These are phyloP conservation scores for Diutina mesorugosa DNA, from an alignment of 1,139 yeast species.

Conservation along the genomic window DNA sequence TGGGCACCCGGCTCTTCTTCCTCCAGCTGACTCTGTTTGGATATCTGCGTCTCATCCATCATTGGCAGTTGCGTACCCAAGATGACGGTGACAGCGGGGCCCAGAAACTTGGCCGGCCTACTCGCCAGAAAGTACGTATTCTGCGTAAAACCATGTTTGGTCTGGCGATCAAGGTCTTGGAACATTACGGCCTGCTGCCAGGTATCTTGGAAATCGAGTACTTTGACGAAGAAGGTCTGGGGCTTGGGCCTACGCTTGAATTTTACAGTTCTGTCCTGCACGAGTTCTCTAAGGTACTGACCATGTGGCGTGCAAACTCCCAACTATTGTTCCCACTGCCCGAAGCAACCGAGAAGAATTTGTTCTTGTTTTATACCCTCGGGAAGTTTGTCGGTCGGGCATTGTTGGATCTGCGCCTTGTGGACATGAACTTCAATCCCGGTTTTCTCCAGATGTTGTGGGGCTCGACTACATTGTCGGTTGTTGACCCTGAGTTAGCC, in stretches of 20 bases:
- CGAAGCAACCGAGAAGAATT: slow-evolving; percentile 14
- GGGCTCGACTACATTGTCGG: background rate
- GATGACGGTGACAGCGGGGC: slow-evolving; percentile 4
- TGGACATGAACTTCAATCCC: slow-evolving; percentile 71
- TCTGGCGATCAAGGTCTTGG: slow-evolving; percentile 72
- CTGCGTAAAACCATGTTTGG: slow-evolving; percentile 60
- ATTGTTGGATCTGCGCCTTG: slow-evolving; percentile 69
- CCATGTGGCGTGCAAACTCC: slow-evolving; percentile 27
- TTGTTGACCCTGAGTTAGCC: background rate
- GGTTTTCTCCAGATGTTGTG: slow-evolving; percentile 44
- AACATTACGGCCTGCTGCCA: slow-evolving; percentile 66
- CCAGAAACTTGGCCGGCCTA: slow-evolving; percentile 43
- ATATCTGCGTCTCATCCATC: slow-evolving; percentile 67
- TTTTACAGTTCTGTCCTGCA: slow-evolving; percentile 75
- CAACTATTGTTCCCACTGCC: slow-evolving; percentile 61
- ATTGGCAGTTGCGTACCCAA: slow-evolving; percentile 32
- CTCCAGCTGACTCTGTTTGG: slow-evolving; percentile 88
- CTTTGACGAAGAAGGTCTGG: slow-evolving; percentile 90
- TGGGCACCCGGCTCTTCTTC: slow-evolving; percentile 68
- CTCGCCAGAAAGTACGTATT: slow-evolving; percentile 71
- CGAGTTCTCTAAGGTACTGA: slow-evolving; percentile 39
- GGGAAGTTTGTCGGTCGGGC: slow-evolving; percentile 87
- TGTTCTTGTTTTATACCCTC: slow-evolving; percentile 48
- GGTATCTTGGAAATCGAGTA: slow-evolving; percentile 81
- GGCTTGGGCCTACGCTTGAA: slow-evolving; percentile 91